Base-by-base conservation (phyloP, 2,329 filamentous ascomycete genomes). In the Paracoccidioides lutzii region DNA sequence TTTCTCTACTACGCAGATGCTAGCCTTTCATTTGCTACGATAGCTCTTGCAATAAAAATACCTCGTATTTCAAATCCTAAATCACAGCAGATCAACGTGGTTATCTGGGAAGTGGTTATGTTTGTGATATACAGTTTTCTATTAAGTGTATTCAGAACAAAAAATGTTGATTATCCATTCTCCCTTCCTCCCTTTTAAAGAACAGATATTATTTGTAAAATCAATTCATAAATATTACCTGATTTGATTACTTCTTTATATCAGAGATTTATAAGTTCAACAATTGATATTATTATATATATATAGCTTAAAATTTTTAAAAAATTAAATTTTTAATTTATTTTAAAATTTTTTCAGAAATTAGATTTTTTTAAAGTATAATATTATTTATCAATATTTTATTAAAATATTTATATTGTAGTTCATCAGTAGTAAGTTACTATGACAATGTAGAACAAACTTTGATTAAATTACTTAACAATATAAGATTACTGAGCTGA, bases 151-250 rank as follows among this genome's bases (percentile, higher is more conserved):
- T 98, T 98, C 80, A 83, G 90, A 65, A 78, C 87, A 65, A 98
- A 98, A 83, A 98, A 97, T 68, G 83, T 84, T 38, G 89, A 89
- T 30, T 98, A 98, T 73, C 90, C 90, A 14, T 96, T 97, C 74
- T 90, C 84, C 67, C 79, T 98, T 59, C 93, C 93, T 55, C 93
- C 93, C 9, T 97, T 98, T 72, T 84, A 77, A 46, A n/a, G 9
- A 30, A 45, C 30, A n/a, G 7, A n/a, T 38, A 6, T 49, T 4
- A 33, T 38, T 35, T 38, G 22, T 35, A 5, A n/a, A 49, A n/a
- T n/a, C 46, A 49, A 37, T 15, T 7, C 7, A 49, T 37, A 33
- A 33, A 38, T 10, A 12, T 15, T 30, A 12, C 8, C 37, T 12
- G 33, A 10, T 15, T 49, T 49, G 22, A 22, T 22, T 22, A 22